These are phyloP conservation scores for Keithomyces neogunnii DNA, from an alignment of 2,329 filamentous ascomycete genomes.

Conservation along the genomic window DNA sequence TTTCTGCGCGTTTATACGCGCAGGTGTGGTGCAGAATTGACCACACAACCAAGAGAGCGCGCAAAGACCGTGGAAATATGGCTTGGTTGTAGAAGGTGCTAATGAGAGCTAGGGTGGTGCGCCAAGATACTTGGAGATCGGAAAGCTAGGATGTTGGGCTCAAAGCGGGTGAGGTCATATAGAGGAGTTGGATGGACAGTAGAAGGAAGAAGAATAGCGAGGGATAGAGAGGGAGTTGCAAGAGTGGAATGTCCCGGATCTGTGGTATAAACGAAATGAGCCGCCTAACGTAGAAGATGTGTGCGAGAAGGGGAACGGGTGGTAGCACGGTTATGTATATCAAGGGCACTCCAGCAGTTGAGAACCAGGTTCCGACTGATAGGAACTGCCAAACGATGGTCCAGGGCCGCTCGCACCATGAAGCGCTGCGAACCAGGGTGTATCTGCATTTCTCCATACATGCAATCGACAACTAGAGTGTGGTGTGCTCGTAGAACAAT, in stretches of 20 bases:
- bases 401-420: slow-evolving; percentile 4
- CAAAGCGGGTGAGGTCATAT: not conserved
- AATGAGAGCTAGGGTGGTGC: too few relatives aligned
- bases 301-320: slow-evolving; percentile 8
- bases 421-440: slow-evolving; percentile 2
- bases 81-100: too few relatives aligned
- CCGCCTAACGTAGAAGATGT: slow-evolving; percentile 5
- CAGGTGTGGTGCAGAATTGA: too few relatives aligned
- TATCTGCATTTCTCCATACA: slow-evolving; percentile 8
- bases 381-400: slow-evolving; percentile 3
- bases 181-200: not conserved
- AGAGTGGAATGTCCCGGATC: not conserved
- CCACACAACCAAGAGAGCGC: too few relatives aligned
- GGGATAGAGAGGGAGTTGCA: not conserved
- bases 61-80: too few relatives aligned
- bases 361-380: slow-evolving; percentile 3
- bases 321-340: slow-evolving; percentile 16
- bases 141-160: not conserved
- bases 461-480: not conserved
- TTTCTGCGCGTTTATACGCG: too few relatives aligned
- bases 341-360: slow-evolving; percentile 3
- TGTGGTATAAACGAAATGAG: not conserved
- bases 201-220: not conserved
- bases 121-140: too few relatives aligned
- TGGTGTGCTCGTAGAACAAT: not conserved